These are phyloP conservation scores for Penicillium verhagenii DNA, from an alignment of 495 filamentous ascomycete genomes.

Conservation along the genomic window DNA sequence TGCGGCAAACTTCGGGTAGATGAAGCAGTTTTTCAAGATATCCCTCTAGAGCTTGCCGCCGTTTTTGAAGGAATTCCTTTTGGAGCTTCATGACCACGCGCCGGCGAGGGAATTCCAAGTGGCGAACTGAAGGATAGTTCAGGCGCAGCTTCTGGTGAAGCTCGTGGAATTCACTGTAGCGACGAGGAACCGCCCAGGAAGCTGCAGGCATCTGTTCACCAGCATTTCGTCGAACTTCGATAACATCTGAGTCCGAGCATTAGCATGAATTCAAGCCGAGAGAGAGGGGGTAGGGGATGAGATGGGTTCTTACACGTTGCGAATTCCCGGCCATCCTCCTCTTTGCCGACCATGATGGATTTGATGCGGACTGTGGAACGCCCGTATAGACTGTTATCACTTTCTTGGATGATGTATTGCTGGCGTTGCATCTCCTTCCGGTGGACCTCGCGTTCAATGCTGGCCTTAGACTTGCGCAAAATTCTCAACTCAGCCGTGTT, in stretches of 20 bases:
- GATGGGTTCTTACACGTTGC: constrained; percentile 66
- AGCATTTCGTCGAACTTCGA: constrained; percentile 86
- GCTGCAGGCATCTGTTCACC: constrained; percentile 87
- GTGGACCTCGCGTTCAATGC: constrained; percentile 85
- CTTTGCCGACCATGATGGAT: constrained; percentile 85
- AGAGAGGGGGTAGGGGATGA: background rate
- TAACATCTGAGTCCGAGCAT: constrained; percentile 54
- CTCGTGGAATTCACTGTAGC: constrained; percentile 97
- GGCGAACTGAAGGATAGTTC: constrained; percentile 80
- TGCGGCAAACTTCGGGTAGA: constrained; percentile 90
- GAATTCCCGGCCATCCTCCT: constrained; percentile 90
- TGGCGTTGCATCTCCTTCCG: constrained; percentile 95
- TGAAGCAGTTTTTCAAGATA: constrained; percentile 83
- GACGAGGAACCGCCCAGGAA: constrained; percentile 73
- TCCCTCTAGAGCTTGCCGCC: constrained; percentile 74
- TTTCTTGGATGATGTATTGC: constrained; percentile 96
- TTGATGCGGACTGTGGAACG: constrained; percentile 86
- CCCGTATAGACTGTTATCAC: constrained; percentile 95
- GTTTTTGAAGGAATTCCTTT: constrained; percentile 89
- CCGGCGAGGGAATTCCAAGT: constrained; percentile 87
- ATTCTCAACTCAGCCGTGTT: constrained; percentile 92
- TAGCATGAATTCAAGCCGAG: background rate
- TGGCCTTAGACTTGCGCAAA: constrained; percentile 88
- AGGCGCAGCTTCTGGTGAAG: constrained; percentile 85
- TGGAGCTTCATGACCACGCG: constrained; percentile 96